A percentile compares a stretch with the other conserved stretches of the same genome.
phyloP scores from a whole-genome alignment of 2,329 filamentous ascomycete genomes.

The Fusarium foetens region DNA sequence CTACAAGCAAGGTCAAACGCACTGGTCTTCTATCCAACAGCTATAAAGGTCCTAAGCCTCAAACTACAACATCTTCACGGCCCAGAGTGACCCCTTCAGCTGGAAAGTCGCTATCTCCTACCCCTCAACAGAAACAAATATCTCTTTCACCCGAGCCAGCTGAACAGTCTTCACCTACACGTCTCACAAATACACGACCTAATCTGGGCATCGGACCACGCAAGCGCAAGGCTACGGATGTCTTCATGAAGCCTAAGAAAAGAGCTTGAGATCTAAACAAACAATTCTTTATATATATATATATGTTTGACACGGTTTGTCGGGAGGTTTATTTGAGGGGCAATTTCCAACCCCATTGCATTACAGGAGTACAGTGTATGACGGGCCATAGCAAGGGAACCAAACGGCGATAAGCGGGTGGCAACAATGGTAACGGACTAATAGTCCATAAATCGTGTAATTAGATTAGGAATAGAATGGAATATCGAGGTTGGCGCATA shows the following conservation, averaged over 20 bases:
- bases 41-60: conserved; percentile 38
- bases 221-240: conserved; percentile 59
- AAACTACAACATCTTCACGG: conserved; percentile 18
- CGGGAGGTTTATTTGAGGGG: not conserved
- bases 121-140: conserved; percentile 27
- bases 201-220: conserved; percentile 28
- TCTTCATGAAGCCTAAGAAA: conserved; percentile 63
- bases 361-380: conserved; percentile 1
- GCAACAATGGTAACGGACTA: not conserved
- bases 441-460: not conserved
- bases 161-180: conserved; percentile 36
- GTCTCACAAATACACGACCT: conserved; percentile 12
- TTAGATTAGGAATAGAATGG: conserved; percentile 8
- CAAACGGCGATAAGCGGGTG: conserved; percentile 1
- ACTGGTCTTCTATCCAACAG: conserved; percentile 45
- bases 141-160: conserved; percentile 36
- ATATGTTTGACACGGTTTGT: not conserved
- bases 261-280: conserved; percentile 20
- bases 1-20: conserved; percentile 19
- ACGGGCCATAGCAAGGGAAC: not conserved
- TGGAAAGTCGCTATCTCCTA: conserved; percentile 20
- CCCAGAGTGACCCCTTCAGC: conserved; percentile 9
- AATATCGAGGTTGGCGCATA: not conserved
- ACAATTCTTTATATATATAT: not conserved
- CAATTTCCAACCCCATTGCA: not conserved